Evolutionary conservation across 176 grass and related monocot genomes (phyloP), one percentile per base, ranked within the genome.

Genomic region (Tillandsia leiboldiana): DNA sequence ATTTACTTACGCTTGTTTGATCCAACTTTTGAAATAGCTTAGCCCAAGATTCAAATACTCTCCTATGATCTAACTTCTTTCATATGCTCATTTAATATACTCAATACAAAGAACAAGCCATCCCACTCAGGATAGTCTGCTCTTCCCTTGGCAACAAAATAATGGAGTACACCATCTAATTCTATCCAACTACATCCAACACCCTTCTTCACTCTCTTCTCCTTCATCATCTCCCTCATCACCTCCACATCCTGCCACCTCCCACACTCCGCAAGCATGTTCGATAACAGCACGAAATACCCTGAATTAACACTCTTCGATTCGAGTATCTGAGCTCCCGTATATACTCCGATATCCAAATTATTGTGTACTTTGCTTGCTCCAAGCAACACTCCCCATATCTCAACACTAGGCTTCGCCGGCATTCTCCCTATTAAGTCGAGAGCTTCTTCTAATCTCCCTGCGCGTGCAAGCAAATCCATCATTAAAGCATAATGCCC

Each of bases 321-420:
- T 18, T 77, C 66, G 4, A 69, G 54, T 57, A 77, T 59, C 13
- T 49, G 65, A 8, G 29, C 33, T 23, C 65, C 75, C 2, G 65
- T 77, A 22, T 69, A 77, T 22, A 77, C 50, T 17, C 75, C 75
- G 11, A 77, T 61, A 13, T 77, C 53, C 52, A 77, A 50, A 58
- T 77, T 69, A 15, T 29, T 59, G 42, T 77, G 52, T 62, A 62
- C 66, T 51, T 62, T 77, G 65, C 75, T 69, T 27, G 75, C 75
- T 69, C 75, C 75, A 18, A 77, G 75, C 28, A 77, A 33, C 12
- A 53, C 66, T 69, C 75, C 75, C 75, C 65, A 77, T 2, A 77
- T 51, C 14, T 77, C 75, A 8, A 15, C 57, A 42, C 51, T 69
- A n/a, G 75, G 23, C 26, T 61, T 50, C 17, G 17, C 69, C 42